Base-by-base conservation (phyloP, 371 early-diverging fungal genomes). In the Actinomucor elegans region DNA sequence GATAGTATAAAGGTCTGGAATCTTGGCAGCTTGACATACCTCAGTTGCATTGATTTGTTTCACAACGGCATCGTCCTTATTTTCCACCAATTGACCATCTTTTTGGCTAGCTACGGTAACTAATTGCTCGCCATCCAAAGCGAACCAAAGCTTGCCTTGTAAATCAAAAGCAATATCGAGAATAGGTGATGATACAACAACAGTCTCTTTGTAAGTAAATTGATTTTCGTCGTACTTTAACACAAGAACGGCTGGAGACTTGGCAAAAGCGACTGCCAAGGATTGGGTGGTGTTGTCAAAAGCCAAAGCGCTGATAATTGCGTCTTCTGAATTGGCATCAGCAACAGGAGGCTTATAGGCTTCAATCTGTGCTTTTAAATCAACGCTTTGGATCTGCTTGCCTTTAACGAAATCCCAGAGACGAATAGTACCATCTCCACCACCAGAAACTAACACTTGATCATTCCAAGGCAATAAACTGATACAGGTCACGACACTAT, bases 381-480 rank as follows among this genome's bases (percentile, higher is more conserved):
- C 64, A 23, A 85, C 45, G 3, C 36, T 52, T 37, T 79, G 80
- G 6, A 73, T 23, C 43, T 79, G 61, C 9, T 38, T 54, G 8
- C 81, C 83, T 41, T 71, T 65, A 18, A 73, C 35, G 48, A 64
- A 85, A 38, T 93, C 79, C 96, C 96, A 97, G 10, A 91, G 62
- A 23, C 88, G 79, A 9, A 96, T 41, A 4, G 80, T 81, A 37
- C 82, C 81, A 70, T 97, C 98, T 40, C 98, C 98, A 40, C 94
- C 92, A 23, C 91, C 93, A 15, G 95, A 93, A 5, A 92, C 63
- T 28, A 93, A 63, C 9, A 80, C 52, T 11, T 66, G 55, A 4
- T 79, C 58, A 17, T 71, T 60, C 64, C 80, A 81, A 29, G 80
- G 77, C 20, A 83, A 60, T 3, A 83, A 28, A 9, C 64, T 63